Evolutionary conservation across 148 eudicot genomes (phyloP), one percentile per base, ranked within the genome.

Genomic region (Persicaria tinctoria): DNA sequence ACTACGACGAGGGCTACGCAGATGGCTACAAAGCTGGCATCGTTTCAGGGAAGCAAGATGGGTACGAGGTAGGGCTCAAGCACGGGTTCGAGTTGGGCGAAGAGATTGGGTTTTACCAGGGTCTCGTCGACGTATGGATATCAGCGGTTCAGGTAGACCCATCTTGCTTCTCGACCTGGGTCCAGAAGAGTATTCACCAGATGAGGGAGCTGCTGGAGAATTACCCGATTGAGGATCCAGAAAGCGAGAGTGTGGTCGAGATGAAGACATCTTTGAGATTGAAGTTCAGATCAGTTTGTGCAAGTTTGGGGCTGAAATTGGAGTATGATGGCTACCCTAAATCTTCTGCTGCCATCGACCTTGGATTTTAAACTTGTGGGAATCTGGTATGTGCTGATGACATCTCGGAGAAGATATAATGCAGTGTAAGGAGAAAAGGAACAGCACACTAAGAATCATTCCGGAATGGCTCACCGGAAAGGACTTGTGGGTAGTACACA

Each of bases 61-160:
- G 90, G 4, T 83, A 78, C n/a, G 77, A 89, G 70, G 97, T 91
- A 71, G 98, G 98, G 17, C 82, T 91, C 27, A 88, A 85, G 76
- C 86, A 82, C 27, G 98, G 97, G 55, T 91, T 91, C 64, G 80
- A 85, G 64, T 70, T 74, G 8, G 97, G 98, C 47, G 84, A 90
- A 73, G 97, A 94, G 74, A 75, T 94, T 46, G 97, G 98, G 44
- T 89, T 91, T 51, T 93, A 93, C 79, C 81, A 87, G 51, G 93
- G 95, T 57, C 81, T 89, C 45, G 75, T 89, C 8, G 88, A 87
- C 41, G 83, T 93, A 1, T 93, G 97, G 93, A 77, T 68, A 62
- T 80, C 92, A 3, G 88, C 86, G 0, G 84, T 91, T 27, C 86
- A 79, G 48, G 75, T 87, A 4, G 90, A 89, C 56, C 89, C 93